Evolutionary conservation across 2,329 filamentous ascomycete genomes (phyloP), one percentile per base, ranked within the genome.

Genomic region (Alternaria consortialis): DNA sequence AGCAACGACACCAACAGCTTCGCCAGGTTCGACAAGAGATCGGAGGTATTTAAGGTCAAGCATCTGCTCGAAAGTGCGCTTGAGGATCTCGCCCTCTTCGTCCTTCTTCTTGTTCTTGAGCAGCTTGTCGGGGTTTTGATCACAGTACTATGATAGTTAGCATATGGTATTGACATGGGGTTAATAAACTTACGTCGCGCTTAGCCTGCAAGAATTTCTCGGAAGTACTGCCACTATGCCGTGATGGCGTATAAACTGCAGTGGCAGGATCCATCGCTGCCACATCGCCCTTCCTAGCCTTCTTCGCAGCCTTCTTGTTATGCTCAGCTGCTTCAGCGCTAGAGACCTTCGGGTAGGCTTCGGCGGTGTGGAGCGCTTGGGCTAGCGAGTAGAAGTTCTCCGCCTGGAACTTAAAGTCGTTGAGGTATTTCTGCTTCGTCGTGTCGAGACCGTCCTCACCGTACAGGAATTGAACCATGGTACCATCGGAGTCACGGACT

Each of bases 361-460:
- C 84, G 68, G 85, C 83, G 73, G 93, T 90, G 63, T 89, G 89
- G 57, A 97, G 86, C 64, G 92, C 88, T 37, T 92, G 86, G 64
- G 92, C 88, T 71, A 97, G 86, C 0, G 93, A 97, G 44, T 88
- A 84, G 69, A 94, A 87, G 76, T 99, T 99, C 75, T 92, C 87
- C 3, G 95, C 88, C 32, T 97, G 84, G 81, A 99, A 99, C 67
- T 90, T 90, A 79, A 97, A 98, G 75, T 98, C 90, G 39, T 86
- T 89, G 25, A 99, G 84, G 77, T 97, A 96, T 74, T 93, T 95
- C 71, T 97, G 92, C 80, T 97, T 98, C 2, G 92, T 92, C 52
- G 97, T 91, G 77, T 99, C 95, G 20, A 98, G 85, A 34, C 94
- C 95, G 74, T 99, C 95, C 78, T 99, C 95, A 62, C 95, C 95